These are phyloP conservation scores for Trichoderma semiorbis DNA, from an alignment of 2,329 filamentous ascomycete genomes.

Conservation along the genomic window DNA sequence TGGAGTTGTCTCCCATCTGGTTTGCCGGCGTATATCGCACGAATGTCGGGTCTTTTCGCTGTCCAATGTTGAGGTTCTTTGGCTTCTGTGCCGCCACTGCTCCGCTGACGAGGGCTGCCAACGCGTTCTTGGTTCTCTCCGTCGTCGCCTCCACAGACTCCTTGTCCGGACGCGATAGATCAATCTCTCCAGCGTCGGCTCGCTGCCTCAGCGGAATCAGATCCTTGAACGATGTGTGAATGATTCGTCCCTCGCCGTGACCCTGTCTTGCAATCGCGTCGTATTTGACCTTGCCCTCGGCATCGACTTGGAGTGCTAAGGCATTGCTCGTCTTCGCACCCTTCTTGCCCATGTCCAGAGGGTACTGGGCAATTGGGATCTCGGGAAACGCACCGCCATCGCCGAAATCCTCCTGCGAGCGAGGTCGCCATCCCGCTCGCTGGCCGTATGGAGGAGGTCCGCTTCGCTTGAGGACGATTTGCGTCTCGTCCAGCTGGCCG, in stretches of 20 bases:
- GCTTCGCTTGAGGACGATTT: conserved; percentile 77
- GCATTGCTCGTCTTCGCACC: conserved; percentile 72
- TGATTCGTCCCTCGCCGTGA: conserved; percentile 76
- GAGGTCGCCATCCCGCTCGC: conserved; percentile 85
- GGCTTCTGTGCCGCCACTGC: conserved; percentile 91
- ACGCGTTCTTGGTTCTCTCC: conserved; percentile 81
- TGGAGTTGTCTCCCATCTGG: conserved; percentile 86
- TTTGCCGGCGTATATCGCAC: conserved; percentile 94
- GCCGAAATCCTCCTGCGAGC: conserved; percentile 84
- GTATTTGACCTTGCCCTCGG: conserved; percentile 91
- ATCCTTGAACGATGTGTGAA: conserved; percentile 96
- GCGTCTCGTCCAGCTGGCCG: conserved; percentile 76
- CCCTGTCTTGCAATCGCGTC: conserved; percentile 90
- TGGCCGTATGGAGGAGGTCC: conserved; percentile 87
- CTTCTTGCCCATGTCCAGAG: conserved; percentile 90
- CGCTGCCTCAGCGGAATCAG: conserved; percentile 90
- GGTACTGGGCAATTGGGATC: conserved; percentile 90
- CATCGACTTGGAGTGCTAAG: conserved; percentile 86
- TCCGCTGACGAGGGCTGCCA: conserved; percentile 77
- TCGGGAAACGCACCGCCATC: conserved; percentile 97
- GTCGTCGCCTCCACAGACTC: conserved; percentile 82
- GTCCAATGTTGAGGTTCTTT: conserved; percentile 85
- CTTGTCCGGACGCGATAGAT: conserved; percentile 76
- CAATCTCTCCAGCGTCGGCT: conserved; percentile 88
- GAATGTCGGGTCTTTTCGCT: conserved; percentile 81